phyloP scores from a whole-genome alignment of 2,329 filamentous ascomycete species.

The Leptodontidium sp. region DNA sequence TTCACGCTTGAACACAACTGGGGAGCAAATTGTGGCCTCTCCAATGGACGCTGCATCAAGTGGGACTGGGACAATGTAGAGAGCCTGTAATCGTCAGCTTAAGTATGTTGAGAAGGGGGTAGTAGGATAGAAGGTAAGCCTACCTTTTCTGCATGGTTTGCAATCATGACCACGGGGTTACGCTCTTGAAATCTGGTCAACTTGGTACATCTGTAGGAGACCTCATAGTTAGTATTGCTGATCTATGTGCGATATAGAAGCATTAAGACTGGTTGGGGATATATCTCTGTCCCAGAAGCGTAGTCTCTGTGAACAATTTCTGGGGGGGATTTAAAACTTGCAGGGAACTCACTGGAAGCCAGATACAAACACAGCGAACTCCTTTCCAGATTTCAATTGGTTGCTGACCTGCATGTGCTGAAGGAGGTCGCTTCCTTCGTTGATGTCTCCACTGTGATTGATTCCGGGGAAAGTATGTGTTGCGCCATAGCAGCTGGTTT shows the following conservation, averaged over 20 bases:
- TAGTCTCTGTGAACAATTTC: too few relatives aligned
- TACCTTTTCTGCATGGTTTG: slow-evolving; percentile 37
- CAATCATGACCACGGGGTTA: slow-evolving; percentile 36
- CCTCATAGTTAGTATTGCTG: not conserved
- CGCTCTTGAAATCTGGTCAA: slow-evolving; percentile 35
- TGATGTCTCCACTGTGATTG: slow-evolving; percentile 40
- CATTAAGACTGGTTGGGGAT: too few relatives aligned
- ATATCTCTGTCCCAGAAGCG: too few relatives aligned
- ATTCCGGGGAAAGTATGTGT: slow-evolving; percentile 35
- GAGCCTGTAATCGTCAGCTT: slow-evolving; percentile 27
- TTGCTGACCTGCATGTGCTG: slow-evolving; percentile 36
- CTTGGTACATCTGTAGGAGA: slow-evolving; percentile 14
- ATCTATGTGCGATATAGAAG: too few relatives aligned
- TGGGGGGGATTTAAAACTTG: not conserved
- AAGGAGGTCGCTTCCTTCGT: slow-evolving; percentile 34
- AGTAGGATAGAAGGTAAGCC: too few relatives aligned
- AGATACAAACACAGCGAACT: slow-evolving; percentile 41
- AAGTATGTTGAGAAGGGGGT: not conserved
- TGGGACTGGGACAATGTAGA: slow-evolving; percentile 43
- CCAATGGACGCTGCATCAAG: slow-evolving; percentile 43
- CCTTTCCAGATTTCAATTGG: slow-evolving; percentile 29
- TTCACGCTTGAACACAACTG: slow-evolving; percentile 40
- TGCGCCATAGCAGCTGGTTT: slow-evolving; percentile 37
- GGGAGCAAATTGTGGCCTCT: slow-evolving; percentile 40
- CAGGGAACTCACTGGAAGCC: slow-evolving; percentile 30